A percentile compares a stretch with the other conserved stretches of the same genome.
These are phyloP conservation scores for Colletotrichum phormii DNA, from an alignment of 2,329 filamentous ascomycete species.

Conservation along the genomic window DNA sequence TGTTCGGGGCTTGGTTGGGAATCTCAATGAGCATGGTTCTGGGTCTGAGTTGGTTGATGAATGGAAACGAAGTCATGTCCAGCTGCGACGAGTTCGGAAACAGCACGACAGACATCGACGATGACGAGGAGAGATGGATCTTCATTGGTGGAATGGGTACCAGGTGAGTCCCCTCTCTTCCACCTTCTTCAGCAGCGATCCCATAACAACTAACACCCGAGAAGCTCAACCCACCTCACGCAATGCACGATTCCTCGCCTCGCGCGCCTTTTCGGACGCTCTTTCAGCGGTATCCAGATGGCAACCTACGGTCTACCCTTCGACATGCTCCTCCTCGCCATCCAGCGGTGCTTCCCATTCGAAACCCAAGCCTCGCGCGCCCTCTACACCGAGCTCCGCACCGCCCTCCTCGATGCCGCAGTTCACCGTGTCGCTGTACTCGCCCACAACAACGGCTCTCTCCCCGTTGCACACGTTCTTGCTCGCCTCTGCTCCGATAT, in stretches of 20 bases:
- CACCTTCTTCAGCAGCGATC: neutral
- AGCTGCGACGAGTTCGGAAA: conserved; percentile 39
- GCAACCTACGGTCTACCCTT: conserved; percentile 64
- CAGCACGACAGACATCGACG: conserved; percentile 43
- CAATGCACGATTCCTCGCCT: conserved; percentile 47
- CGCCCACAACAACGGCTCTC: conserved; percentile 53
- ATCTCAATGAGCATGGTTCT: conserved; percentile 40
- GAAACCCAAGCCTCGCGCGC: conserved; percentile 44
- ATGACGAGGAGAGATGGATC: conserved; percentile 48
- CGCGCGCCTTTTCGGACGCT: conserved; percentile 49
- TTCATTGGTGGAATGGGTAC: conserved; percentile 49
- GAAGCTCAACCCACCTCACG: conserved; percentile 45
- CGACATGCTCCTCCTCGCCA: conserved; percentile 56
- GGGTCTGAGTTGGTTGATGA: conserved; percentile 44
- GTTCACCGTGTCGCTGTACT: conserved; percentile 51
- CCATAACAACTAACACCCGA: neutral
- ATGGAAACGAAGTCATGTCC: conserved; percentile 41
- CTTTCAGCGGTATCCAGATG: conserved; percentile 62
- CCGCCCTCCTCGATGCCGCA: conserved; percentile 47
- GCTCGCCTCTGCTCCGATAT: conserved; percentile 52
- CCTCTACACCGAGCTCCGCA: conserved; percentile 51
- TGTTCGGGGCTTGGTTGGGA: conserved; percentile 44
- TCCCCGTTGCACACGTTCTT: conserved; percentile 49
- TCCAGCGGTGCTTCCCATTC: conserved; percentile 47
- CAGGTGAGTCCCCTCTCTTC: conserved; percentile 40